Percentiles rank a stretch among this genome's conserved stretches.
Evolutionary conservation across 1,139 yeast genomes (phyloP).

Genomic region (Debaryomyces udenii): DNA sequence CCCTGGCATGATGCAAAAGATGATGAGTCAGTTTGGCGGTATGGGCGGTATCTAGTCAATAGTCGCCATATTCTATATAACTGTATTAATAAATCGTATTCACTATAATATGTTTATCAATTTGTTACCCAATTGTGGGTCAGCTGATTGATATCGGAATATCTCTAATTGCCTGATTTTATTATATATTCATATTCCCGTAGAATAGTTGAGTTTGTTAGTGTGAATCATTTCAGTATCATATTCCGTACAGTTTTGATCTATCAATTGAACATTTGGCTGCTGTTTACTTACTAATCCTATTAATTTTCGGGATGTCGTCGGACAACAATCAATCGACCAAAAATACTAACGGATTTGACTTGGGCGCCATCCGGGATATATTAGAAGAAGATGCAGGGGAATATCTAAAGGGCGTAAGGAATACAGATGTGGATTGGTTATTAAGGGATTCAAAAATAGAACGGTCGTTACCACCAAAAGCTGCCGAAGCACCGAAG

Average conservation of each 20-base stretch:
- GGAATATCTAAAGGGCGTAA: constrained; percentile 30
- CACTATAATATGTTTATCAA: no score
- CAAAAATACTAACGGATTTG: constrained; percentile 12
- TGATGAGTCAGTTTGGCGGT: constrained; percentile 73
- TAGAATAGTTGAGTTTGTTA: no score
- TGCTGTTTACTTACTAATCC: no score
- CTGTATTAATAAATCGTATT: no score
- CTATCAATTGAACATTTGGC: no score
- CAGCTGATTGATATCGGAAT: no score
- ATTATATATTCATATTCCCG: no score
- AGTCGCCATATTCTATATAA: no score
- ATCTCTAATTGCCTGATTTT: no score
- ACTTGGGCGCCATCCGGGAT: constrained; percentile 21
- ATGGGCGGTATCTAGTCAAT: constrained; percentile 4
- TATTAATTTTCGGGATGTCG: constrained; percentile 38
- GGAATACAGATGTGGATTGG: constrained; percentile 51
- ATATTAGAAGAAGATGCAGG: constrained; percentile 23
- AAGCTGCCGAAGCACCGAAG: constrained; percentile 2
- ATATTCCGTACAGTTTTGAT: no score
- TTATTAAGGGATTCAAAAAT: constrained; percentile 41
- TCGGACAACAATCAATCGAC: constrained; percentile 25
- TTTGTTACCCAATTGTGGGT: no score
- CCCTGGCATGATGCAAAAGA: constrained; percentile 69
- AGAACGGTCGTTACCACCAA: constrained; percentile 3
- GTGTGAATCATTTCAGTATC: no score